Conservation (phyloP, 2,329 filamentous ascomycete genomes). For the Trichoderma koningiopsis region DNA sequence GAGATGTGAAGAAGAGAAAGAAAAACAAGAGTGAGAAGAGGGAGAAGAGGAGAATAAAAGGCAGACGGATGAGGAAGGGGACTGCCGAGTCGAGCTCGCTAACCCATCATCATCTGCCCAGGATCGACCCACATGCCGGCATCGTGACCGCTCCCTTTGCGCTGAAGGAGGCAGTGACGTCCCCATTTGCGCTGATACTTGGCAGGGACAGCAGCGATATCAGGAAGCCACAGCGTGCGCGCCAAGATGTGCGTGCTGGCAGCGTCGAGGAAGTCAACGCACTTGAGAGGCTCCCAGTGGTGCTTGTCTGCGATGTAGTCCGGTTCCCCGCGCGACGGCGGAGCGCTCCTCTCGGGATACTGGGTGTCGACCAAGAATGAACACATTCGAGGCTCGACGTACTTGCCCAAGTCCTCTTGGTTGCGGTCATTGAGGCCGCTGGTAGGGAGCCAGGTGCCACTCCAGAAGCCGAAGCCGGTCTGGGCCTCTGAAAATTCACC, state of each 20-base stretch:
- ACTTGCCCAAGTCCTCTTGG: conserved; percentile 82
- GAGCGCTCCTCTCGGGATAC: conserved; percentile 60
- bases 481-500: conserved; percentile 83
- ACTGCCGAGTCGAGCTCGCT: not conserved
- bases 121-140: conserved; percentile 15
- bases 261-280: conserved; percentile 79
- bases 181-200: conserved; percentile 78
- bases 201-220: conserved; percentile 68
- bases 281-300: conserved; percentile 78
- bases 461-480: conserved; percentile 70
- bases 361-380: conserved; percentile 86
- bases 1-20: too few species aligned
- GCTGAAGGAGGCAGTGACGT: conserved; percentile 78
- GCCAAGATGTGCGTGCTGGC: conserved; percentile 72
- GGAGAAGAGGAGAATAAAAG: not conserved
- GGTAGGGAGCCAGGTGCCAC: conserved; percentile 82
- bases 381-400: conserved; percentile 75
- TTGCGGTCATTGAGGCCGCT: conserved; percentile 91
- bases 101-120: conserved; percentile 25
- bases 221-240: conserved; percentile 80
- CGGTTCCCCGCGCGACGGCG: conserved; percentile 70
- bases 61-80: not conserved
- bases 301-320: conserved; percentile 73
- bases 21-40: not conserved
- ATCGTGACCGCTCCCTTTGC: conserved; percentile 43